A percentile compares a stretch with the other conserved stretches of the same genome.
phyloP scores from a whole-genome alignment of 331 rosid species.

The Phaseolus coccineus region DNA sequence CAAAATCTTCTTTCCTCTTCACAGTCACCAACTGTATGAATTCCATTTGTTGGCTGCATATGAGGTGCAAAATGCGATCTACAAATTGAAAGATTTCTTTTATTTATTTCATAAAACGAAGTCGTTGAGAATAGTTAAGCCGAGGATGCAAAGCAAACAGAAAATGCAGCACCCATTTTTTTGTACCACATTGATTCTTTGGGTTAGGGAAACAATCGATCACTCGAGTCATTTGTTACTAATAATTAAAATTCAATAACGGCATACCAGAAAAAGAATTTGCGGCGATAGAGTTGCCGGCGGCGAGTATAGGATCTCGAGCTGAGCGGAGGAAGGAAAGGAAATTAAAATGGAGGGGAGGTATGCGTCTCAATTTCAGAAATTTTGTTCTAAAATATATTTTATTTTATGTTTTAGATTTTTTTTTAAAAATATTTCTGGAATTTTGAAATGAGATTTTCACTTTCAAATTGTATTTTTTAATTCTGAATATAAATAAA shows the following conservation, averaged over 20 bases:
- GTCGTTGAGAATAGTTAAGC: neutral
- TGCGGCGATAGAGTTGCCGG: constrained; percentile 48
- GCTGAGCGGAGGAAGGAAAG: constrained; percentile 20
- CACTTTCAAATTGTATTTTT: too few relatives aligned
- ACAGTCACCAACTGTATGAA: constrained; percentile 75
- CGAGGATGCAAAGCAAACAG: neutral
- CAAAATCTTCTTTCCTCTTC: constrained; percentile 66
- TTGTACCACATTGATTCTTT: neutral
- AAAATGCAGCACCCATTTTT: neutral
- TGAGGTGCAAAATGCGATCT: neutral
- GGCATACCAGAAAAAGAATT: constrained; percentile 56
- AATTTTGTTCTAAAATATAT: too few relatives aligned
- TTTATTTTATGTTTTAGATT: too few relatives aligned
- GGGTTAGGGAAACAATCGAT: neutral
- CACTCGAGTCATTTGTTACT: neutral
- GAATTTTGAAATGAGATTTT: too few relatives aligned
- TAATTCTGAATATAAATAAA: too few relatives aligned
- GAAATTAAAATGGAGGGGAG: constrained; percentile 37
- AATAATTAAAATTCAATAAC: neutral
- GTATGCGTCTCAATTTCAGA: neutral
- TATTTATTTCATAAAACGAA: neutral
- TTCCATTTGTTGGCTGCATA: constrained; percentile 57
- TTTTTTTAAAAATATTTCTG: too few relatives aligned
- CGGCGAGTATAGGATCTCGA: constrained; percentile 38
- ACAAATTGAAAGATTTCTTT: neutral